Evolutionary conservation across 371 early-diverging fungal species (phyloP), one percentile per base, ranked within the genome.

Genomic region (Blakeslea trispora): DNA sequence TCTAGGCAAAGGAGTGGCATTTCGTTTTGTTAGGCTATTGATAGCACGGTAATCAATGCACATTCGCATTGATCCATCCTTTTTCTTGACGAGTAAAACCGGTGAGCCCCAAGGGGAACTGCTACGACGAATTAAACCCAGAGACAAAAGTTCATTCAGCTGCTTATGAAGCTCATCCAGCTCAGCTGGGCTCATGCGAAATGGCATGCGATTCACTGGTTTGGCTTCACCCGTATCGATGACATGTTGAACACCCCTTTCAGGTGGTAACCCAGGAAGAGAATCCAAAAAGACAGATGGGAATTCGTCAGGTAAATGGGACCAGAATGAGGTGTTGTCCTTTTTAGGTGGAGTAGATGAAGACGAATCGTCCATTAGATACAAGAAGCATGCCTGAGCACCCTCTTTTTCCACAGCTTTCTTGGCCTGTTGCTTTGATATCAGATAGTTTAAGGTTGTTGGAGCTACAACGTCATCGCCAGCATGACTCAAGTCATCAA

Each of bases 81-180:
- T 44, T 56, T 86, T 82, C 34, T 58, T 59, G 0, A 74, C 69
- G 46, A 82, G 71, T 19, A 81, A 47, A 7, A 72, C 52, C 4
- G 82, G 81, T 0, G 69, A 42, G 11, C 60, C 53, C 66, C 63
- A 68, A n/a, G 65, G 59, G n/a, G 59, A 55, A 0, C 28, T 31
- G 0, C 52, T 52, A 21, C 65, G 65, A n/a, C 43, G n/a, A 17
- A 72, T 72, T 1, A 64, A 45, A 9, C 61, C 64, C 21, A 55
- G 8, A 13, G 45, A 21, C 5, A 35, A 23, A 5, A 61, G 31
- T 10, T 65, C 55, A 0, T 57, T 34, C 0, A 72, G 13, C 37
- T 61, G 55, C 21, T 45, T 31, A 19, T 61, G 45, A 0, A 71
- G 49, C 2, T 61, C 50, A 17, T 44, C 21, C 2, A 41, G 14